Percentiles rank a stretch among this genome's conserved stretches.
phyloP scores from a whole-genome alignment of 163 green algal species.

The Prototheca wickerhamii region DNA sequence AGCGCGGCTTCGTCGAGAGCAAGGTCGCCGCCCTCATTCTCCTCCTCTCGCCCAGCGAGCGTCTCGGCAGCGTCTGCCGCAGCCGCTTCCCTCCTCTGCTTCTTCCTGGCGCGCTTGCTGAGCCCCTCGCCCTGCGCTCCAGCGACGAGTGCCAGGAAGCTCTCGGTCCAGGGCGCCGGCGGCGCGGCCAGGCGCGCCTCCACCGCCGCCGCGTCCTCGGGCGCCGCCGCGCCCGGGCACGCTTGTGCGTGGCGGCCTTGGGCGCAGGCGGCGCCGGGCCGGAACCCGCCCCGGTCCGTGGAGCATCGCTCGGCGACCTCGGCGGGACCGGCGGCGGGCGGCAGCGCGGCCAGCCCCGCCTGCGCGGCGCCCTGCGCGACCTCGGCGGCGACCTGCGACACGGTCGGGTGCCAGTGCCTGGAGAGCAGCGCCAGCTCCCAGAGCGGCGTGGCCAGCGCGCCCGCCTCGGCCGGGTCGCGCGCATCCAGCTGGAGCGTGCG shows the following conservation, averaged over 20 bases:
- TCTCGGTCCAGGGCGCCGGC: too few relatives aligned
- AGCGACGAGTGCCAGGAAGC: too few relatives aligned
- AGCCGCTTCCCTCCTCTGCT: too few relatives aligned
- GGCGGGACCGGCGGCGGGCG: neutral
- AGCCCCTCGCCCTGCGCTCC: too few relatives aligned
- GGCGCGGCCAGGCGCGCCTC: too few relatives aligned
- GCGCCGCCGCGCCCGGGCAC: too few relatives aligned
- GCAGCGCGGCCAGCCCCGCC: conserved; percentile 1
- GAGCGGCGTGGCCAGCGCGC: conserved; percentile 45
- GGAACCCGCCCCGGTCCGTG: conserved; percentile 10
- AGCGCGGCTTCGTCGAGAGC: too few relatives aligned
- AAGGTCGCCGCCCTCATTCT: too few relatives aligned
- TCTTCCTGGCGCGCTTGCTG: too few relatives aligned
- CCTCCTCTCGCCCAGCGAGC: too few relatives aligned
- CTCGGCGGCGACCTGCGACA: conserved; percentile 32
- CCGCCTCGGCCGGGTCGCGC: conserved; percentile 42
- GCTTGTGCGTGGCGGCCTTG: neutral
- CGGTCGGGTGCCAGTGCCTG: conserved; percentile 66
- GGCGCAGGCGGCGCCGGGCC: neutral
- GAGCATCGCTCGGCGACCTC: conserved; percentile 6
- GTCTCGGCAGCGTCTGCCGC: too few relatives aligned
- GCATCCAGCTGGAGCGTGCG: conserved; percentile 32
- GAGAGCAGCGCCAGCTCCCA: conserved; percentile 73
- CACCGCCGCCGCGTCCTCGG: too few relatives aligned
- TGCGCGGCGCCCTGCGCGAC: neutral